Percentiles rank a stretch among this genome's conserved stretches.
Evolutionary conservation across 768 basidiomycete species (phyloP).

Genomic region (Clitopilus hobsonii): DNA sequence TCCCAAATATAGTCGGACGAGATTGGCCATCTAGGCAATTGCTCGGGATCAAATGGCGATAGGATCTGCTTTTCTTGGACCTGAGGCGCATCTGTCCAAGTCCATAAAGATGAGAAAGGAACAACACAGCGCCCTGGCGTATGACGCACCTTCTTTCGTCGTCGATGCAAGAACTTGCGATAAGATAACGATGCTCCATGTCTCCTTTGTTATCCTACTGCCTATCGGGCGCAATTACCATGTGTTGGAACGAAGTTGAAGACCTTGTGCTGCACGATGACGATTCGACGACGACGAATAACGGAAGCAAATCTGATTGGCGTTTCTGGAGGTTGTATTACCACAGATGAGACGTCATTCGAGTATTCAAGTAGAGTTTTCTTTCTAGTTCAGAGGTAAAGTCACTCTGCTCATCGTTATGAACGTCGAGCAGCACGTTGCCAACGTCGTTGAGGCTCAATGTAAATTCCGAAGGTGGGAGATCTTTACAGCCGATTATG

Average conservation of each 20-base stretch:
- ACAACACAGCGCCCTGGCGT: background rate
- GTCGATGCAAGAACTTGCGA: background rate
- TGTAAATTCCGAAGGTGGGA: slow-evolving; percentile 1
- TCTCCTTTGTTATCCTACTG: background rate
- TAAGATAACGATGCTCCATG: background rate
- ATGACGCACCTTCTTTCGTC: background rate
- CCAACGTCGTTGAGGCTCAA: background rate
- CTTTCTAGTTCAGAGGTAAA: background rate
- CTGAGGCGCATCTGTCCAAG: background rate
- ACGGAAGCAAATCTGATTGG: background rate
- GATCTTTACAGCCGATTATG: slow-evolving; percentile 6
- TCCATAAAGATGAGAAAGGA: background rate
- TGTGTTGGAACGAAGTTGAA: too few species aligned
- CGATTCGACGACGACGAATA: background rate
- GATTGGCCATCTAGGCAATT: background rate
- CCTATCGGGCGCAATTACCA: too few species aligned
- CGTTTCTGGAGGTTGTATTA: background rate
- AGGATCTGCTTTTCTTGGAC: background rate
- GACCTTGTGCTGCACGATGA: background rate
- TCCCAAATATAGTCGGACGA: background rate
- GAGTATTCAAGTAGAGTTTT: background rate
- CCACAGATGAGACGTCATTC: background rate
- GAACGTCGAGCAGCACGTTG: background rate
- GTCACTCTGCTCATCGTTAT: background rate
- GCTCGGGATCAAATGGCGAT: background rate